Evolutionary conservation across 1,284 basidiomycete species (phyloP), one percentile per base, ranked within the genome.

Genomic region (Ustilago nuda): DNA sequence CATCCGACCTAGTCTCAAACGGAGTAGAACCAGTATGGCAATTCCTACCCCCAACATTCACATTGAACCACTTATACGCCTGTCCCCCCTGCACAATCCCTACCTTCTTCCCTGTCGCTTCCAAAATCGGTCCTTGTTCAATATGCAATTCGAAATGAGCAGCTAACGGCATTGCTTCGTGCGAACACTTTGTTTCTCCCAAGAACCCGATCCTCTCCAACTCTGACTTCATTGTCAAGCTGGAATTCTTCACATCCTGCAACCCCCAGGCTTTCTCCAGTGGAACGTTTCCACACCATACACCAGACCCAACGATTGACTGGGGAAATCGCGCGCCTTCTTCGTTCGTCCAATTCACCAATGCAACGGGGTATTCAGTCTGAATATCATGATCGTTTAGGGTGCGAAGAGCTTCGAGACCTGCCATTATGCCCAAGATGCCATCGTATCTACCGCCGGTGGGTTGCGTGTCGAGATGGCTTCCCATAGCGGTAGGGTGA

Each of bases 281-380:
- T 23, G 68, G 69, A 1, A 76, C 69, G 48, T 76, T 66, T 6
- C 60, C 60, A 35, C 84, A 76, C 83, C 82, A 85, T 2, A 85
- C 82, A 0, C 70, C 80, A 6, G 79, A 81, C 0, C 80, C 82
- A 27, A 83, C 69, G 72, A 84, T 80, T 15, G 80, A 79, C 54
- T 70, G 66, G 0, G 70, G 67, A 9, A 72, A 76, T 1, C 74
- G 33, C 1, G 67, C 67, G 12, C 74, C 74, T 36, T 76, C 74
- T 41, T 76, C 74, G 46, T 76, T 76, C 5, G 74, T 76, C 74
- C 74, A 76, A 27, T 72, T 72, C 33, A 76, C 48, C 39, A 76
- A 51, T 8, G 74, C 74, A 1, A 72, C 46, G 0, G 74, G 70
- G 33, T 58, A 70, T 41, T 76, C 52, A 8, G 70, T 72, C 23